phyloP scores from a whole-genome alignment of 192 early-diverging fungal genomes.

The Physocladia obscura region DNA sequence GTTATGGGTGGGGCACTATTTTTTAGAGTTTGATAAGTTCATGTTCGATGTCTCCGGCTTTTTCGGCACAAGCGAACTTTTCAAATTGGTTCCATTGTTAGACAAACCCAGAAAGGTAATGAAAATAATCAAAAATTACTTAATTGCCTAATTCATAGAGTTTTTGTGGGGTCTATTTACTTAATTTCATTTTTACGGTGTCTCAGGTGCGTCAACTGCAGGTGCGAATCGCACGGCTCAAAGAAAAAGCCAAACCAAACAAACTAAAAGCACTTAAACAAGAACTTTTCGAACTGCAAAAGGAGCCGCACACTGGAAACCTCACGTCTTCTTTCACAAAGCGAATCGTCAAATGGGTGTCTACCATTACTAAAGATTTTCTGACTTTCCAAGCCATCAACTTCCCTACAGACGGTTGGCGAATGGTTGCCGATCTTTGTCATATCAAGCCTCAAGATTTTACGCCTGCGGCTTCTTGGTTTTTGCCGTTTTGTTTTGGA shows the following conservation, averaged over 20 bases:
- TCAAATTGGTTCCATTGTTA: slow-evolving; percentile 28
- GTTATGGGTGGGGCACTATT: slow-evolving; percentile 8
- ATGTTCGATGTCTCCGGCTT: slow-evolving; percentile 16
- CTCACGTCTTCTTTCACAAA: slow-evolving; percentile 19
- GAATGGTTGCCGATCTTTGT: slow-evolving; percentile 3
- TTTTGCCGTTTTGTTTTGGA: slow-evolving; percentile 21
- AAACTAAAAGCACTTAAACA: slow-evolving; percentile 11
- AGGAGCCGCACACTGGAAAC: slow-evolving; percentile 12
- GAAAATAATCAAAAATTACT: too few relatives aligned
- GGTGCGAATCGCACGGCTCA: neutral
- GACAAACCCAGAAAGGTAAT: slow-evolving; percentile 29
- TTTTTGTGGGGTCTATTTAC: neutral
- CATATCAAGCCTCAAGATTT: neutral
- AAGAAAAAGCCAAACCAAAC: neutral
- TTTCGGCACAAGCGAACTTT: slow-evolving; percentile 24
- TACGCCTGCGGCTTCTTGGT: neutral
- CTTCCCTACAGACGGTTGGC: slow-evolving; percentile 18
- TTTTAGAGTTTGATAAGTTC: slow-evolving; percentile 14
- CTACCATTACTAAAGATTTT: slow-evolving; percentile 23
- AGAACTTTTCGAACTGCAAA: slow-evolving; percentile 8
- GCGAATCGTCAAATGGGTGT: slow-evolving; percentile 4
- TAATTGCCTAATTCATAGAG: neutral
- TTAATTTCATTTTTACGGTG: neutral
- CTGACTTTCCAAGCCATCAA: slow-evolving; percentile 24
- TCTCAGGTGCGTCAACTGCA: slow-evolving; percentile 4